phyloP scores from a whole-genome alignment of 2,329 filamentous ascomycete species.

The Alternaria ethzedia region DNA sequence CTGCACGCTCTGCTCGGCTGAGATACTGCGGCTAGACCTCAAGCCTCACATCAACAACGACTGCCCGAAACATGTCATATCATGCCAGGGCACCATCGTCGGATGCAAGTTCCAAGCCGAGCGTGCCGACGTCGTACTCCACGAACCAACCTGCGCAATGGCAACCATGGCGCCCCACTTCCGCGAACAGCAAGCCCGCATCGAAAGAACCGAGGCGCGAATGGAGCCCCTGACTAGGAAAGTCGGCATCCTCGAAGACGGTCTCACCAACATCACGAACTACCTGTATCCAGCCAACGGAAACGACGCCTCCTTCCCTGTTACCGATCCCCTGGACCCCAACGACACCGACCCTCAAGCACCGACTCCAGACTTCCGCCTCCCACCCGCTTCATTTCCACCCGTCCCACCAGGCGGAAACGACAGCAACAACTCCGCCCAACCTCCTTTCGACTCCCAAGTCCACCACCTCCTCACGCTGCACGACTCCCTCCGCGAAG shows the following conservation, averaged over 20 bases:
- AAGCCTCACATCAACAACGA: constrained; percentile 49
- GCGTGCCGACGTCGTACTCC: constrained; percentile 48
- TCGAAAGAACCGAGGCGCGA: constrained; percentile 53
- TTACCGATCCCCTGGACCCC: constrained; percentile 43
- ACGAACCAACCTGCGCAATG: constrained; percentile 53
- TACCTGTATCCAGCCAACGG: constrained; percentile 48
- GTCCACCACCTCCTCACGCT: constrained; percentile 66
- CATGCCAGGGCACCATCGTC: constrained; percentile 53
- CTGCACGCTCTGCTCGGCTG: constrained; percentile 52
- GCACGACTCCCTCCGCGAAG: constrained; percentile 66
- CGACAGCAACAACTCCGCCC: constrained; percentile 29
- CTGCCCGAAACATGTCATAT: constrained; percentile 52
- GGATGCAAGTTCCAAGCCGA: constrained; percentile 53
- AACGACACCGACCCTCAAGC: constrained; percentile 42
- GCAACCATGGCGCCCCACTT: constrained; percentile 56
- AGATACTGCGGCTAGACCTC: constrained; percentile 52
- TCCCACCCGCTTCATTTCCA: constrained; percentile 44
- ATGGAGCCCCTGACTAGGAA: constrained; percentile 53
- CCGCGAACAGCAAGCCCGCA: constrained; percentile 50
- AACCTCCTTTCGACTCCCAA: constrained; percentile 53
- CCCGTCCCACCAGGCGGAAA: constrained; percentile 28
- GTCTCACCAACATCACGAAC: constrained; percentile 52
- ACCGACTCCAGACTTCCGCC: constrained; percentile 45
- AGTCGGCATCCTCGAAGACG: constrained; percentile 53
- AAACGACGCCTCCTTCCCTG: constrained; percentile 39